These are phyloP conservation scores for Clathrospora elynae DNA, from an alignment of 2,329 filamentous ascomycete species.

Conservation along the genomic window DNA sequence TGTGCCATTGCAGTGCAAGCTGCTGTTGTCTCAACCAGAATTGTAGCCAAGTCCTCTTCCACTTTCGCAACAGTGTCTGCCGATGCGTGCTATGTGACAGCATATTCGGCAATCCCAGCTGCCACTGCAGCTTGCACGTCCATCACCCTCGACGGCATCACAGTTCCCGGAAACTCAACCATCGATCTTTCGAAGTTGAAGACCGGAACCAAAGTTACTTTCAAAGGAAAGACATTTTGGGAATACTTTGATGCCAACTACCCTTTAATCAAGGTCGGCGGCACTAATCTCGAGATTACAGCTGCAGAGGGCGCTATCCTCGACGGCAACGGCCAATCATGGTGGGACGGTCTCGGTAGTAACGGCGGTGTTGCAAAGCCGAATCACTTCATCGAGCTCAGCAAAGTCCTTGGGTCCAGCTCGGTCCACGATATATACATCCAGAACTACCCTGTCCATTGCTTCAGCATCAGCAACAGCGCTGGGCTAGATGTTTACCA, in stretches of 20 bases:
- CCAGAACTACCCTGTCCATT: slow-evolving; percentile 60
- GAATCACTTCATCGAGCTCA: slow-evolving; percentile 44
- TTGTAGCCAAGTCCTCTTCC: slow-evolving; percentile 1
- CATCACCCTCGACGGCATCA: slow-evolving; percentile 51
- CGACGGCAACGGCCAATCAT: slow-evolving; percentile 29
- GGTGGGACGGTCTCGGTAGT: slow-evolving; percentile 47
- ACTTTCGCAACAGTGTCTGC: background rate
- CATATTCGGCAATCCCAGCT: slow-evolving; percentile 28
- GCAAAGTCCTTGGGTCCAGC: slow-evolving; percentile 47
- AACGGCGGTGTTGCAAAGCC: slow-evolving; percentile 53
- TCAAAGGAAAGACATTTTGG: slow-evolving; percentile 31
- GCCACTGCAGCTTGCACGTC: slow-evolving; percentile 50
- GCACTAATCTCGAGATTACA: slow-evolving; percentile 50
- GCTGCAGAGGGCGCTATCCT: slow-evolving; percentile 45
- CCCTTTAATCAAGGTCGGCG: slow-evolving; percentile 37
- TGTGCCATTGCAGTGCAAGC: slow-evolving; percentile 17
- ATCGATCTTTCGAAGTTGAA: slow-evolving; percentile 51
- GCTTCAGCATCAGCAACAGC: slow-evolving; percentile 52
- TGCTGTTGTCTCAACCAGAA: slow-evolving; percentile 13
- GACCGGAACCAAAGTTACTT: slow-evolving; percentile 51
- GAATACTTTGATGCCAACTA: slow-evolving; percentile 48
- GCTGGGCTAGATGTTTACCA: slow-evolving; percentile 51
- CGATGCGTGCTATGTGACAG: slow-evolving; percentile 29
- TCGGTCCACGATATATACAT: slow-evolving; percentile 53
- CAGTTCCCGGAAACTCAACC: slow-evolving; percentile 44